Evolutionary conservation across 345 rosid species (phyloP).

Genomic region (Salix koriyanagi): DNA sequence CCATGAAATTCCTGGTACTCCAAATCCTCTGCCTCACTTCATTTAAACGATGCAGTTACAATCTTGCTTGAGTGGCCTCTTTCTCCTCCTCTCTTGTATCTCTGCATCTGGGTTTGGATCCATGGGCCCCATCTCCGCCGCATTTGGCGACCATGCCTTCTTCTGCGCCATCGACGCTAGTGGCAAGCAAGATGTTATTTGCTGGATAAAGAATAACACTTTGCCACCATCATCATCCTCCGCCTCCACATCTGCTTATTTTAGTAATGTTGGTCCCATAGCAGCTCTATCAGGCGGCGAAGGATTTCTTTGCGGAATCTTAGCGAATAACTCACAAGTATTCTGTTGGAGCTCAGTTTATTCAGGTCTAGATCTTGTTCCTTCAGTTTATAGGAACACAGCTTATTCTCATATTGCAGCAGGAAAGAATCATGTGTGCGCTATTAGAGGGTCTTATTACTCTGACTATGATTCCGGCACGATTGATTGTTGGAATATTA

Average conservation of each 20-base stretch:
- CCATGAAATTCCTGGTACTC: neutral
- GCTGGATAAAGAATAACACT: conserved; percentile 69
- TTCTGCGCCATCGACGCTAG: conserved; percentile 97
- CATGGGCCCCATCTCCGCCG: conserved; percentile 73
- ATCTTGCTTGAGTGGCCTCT: conserved; percentile 15
- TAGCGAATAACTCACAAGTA: conserved; percentile 61
- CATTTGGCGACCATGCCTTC: conserved; percentile 71
- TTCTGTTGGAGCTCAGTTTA: conserved; percentile 57
- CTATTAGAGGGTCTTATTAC: conserved; percentile 78
- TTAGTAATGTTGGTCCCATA: conserved; percentile 45
- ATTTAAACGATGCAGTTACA: conserved; percentile 22
- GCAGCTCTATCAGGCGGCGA: conserved; percentile 73
- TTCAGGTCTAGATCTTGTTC: conserved; percentile 64
- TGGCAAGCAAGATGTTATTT: conserved; percentile 70
- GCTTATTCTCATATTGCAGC: conserved; percentile 79
- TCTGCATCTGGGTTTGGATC: conserved; percentile 70
- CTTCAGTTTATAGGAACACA: conserved; percentile 40
- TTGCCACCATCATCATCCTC: conserved; percentile 30
- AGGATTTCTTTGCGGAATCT: conserved; percentile 72
- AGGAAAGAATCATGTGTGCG: conserved; percentile 79
- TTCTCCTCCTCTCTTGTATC: conserved; percentile 27
- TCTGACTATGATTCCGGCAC: conserved; percentile 61
- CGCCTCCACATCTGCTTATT: conserved; percentile 25
- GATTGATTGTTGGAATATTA: conserved; percentile 78
- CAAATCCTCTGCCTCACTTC: neutral